These are phyloP conservation scores for Podaxis sp. DNA, from an alignment of 768 basidiomycete genomes.

Conservation along the genomic window DNA sequence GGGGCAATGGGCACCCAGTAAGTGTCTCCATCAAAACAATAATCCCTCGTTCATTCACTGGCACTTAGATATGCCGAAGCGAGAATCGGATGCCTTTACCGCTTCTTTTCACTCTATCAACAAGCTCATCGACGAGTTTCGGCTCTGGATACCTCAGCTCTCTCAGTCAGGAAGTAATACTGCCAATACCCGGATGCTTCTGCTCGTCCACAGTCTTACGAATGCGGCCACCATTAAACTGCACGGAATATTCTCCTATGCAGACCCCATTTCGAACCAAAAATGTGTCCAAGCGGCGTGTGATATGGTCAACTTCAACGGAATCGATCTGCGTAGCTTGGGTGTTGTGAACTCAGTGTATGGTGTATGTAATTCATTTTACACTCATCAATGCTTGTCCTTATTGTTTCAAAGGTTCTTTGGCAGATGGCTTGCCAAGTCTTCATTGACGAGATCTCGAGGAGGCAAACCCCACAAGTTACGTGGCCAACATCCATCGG, in stretches of 20 bases:
- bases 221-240: constrained; percentile 53
- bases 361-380: constrained; percentile 39
- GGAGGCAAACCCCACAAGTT: constrained; percentile 34
- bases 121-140: constrained; percentile 43
- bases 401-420: constrained; percentile 34
- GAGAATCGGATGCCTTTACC: constrained; percentile 43
- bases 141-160: constrained; percentile 32
- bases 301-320: constrained; percentile 40
- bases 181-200: constrained; percentile 34
- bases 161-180: constrained; percentile 32
- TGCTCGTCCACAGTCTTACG: constrained; percentile 48
- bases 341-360: constrained; percentile 48
- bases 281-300: constrained; percentile 43
- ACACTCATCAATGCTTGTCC: constrained; percentile 13
- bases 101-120: constrained; percentile 46
- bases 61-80: constrained; percentile 36
- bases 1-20: constrained; percentile 45
- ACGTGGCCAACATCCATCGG: constrained; percentile 29
- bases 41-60: constrained; percentile 11
- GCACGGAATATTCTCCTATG: constrained; percentile 46
- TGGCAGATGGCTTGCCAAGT: constrained; percentile 48
- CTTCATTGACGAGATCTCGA: constrained; percentile 46
- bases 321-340: constrained; percentile 37
- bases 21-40: constrained; percentile 17
- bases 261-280: constrained; percentile 40